Percentiles rank a stretch among this genome's conserved stretches.
phyloP scores from a whole-genome alignment of 2,329 filamentous ascomycete genomes.

The Cordyceps pruinosa region DNA sequence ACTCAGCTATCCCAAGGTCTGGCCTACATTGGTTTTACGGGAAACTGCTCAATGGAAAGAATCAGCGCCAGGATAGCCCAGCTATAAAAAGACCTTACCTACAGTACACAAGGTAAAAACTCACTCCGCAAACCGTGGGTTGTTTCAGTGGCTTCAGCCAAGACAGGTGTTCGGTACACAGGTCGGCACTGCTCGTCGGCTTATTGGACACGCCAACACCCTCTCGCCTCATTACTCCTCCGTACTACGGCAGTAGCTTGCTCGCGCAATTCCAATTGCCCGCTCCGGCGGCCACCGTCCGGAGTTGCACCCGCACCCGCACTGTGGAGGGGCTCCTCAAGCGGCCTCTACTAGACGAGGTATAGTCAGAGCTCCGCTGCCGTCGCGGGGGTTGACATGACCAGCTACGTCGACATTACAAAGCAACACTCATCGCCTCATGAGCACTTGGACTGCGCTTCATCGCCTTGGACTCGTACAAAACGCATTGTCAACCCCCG shows the following conservation, averaged over 20 bases:
- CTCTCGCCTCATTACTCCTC: neutral
- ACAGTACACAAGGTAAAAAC: neutral
- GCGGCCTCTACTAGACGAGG: too few species aligned
- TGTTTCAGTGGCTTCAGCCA: neutral
- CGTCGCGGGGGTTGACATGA: constrained; percentile 13
- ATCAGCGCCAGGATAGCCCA: neutral
- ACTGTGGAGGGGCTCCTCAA: neutral
- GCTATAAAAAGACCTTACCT: neutral
- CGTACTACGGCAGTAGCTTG: neutral
- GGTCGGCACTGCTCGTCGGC: neutral
- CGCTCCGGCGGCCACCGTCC: neutral
- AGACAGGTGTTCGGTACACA: neutral
- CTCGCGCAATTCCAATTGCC: neutral
- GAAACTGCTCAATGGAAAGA: too few species aligned
- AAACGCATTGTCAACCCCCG: constrained; percentile 1
- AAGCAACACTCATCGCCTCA: constrained; percentile 4
- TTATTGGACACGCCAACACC: neutral
- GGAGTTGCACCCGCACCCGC: neutral
- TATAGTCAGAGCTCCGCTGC: constrained; percentile 1
- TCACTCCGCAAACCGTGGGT: neutral
- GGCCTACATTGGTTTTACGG: too few species aligned
- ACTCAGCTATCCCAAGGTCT: too few species aligned
- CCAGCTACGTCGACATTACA: constrained; percentile 6
- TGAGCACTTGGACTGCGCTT: constrained; percentile 12
- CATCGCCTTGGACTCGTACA: constrained; percentile 12